Evolutionary conservation across 2,329 filamentous ascomycete genomes (phyloP).

Genomic region (Microcyclospora tardicrescens): DNA sequence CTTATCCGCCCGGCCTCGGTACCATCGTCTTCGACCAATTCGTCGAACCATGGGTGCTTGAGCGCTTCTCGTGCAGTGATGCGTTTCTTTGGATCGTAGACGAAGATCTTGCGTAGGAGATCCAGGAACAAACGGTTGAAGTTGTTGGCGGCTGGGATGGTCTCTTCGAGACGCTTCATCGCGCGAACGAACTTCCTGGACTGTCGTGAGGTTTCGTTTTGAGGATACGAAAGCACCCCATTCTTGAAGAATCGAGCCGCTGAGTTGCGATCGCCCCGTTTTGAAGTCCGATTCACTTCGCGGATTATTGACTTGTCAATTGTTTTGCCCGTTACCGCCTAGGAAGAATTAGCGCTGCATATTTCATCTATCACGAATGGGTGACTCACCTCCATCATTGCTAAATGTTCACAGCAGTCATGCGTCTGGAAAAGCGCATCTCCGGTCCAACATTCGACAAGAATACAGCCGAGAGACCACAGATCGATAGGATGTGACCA

Average conservation of each 20-base stretch:
- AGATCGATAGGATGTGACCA: conserved; percentile 58
- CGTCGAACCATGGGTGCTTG: conserved; percentile 55
- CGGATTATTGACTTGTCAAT: conserved; percentile 22
- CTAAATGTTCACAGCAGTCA: conserved; percentile 54
- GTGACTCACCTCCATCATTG: conserved; percentile 50
- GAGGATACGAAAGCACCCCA: conserved; percentile 49
- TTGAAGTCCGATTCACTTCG: conserved; percentile 17
- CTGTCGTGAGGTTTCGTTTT: conserved; percentile 48
- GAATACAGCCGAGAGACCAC: conserved; percentile 56
- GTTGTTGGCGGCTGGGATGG: conserved; percentile 42
- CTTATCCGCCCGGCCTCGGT: conserved; percentile 49
- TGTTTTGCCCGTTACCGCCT: conserved; percentile 19
- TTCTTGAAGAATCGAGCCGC: conserved; percentile 20
- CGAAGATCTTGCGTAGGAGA: conserved; percentile 49
- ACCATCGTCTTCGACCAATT: conserved; percentile 51
- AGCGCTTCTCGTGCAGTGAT: conserved; percentile 53
- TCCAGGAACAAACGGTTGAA: conserved; percentile 54
- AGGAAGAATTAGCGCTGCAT: neutral
- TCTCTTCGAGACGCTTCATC: conserved; percentile 51
- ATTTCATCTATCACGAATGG: neutral
- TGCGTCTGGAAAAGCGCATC: conserved; percentile 57
- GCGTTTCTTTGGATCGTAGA: conserved; percentile 52
- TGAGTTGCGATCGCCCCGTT: conserved; percentile 18
- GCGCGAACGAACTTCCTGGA: conserved; percentile 54
- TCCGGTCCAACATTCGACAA: conserved; percentile 56